Percentiles rank a stretch among this genome's conserved stretches.
Conservation (phyloP, 495 filamentous ascomycete species). For the Neurospora sp. region DNA sequence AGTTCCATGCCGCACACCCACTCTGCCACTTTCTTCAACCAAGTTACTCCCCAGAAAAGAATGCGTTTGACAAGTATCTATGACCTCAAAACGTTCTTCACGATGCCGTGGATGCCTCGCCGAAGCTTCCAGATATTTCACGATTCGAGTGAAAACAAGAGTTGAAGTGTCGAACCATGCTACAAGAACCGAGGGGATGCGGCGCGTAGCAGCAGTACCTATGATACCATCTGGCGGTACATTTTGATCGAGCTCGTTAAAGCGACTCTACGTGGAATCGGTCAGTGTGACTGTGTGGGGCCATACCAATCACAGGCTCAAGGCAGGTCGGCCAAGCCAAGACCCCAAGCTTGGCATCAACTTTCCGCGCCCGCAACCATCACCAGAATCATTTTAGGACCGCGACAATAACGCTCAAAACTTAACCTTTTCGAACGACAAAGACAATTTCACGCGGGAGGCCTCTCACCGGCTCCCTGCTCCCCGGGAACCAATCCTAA, state of each 20-base stretch:
- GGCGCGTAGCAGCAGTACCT: neutral
- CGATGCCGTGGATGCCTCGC: neutral
- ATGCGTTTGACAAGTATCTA: neutral
- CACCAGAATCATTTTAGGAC: too few relatives aligned
- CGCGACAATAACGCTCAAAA: too few relatives aligned
- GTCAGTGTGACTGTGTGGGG: too few relatives aligned
- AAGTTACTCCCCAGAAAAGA: neutral
- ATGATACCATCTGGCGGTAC: neutral
- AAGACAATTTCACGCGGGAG: too few relatives aligned
- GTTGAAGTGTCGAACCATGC: neutral
- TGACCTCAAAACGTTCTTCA: neutral
- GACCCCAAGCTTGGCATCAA: too few relatives aligned
- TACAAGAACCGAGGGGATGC: neutral
- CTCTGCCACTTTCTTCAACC: neutral
- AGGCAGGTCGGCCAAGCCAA: too few relatives aligned
- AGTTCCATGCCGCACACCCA: neutral
- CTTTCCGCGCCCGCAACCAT: too few relatives aligned
- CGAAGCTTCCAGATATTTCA: neutral
- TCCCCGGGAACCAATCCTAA: too few relatives aligned
- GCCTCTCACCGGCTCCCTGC: too few relatives aligned
- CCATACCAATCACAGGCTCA: too few relatives aligned
- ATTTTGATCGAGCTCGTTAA: neutral
- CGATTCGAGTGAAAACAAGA: neutral
- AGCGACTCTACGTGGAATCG: too few relatives aligned
- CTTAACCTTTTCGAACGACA: too few relatives aligned